Base-by-base conservation (phyloP, 306 rosid species). In the Crotalaria pallida region DNA sequence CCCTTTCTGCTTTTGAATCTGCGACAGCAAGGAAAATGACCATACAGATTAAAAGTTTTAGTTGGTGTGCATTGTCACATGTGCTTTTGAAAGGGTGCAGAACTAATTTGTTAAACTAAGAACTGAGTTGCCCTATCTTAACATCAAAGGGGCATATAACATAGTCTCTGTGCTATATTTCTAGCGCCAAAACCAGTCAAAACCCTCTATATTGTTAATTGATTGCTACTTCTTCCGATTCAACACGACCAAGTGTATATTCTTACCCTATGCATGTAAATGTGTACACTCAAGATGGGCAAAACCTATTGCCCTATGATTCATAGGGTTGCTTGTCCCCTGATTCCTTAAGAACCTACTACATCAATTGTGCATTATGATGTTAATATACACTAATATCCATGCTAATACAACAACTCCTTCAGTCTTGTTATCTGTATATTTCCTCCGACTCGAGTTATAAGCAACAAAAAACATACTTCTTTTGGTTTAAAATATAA, bases 21-120 rank as follows among this genome's bases (percentile, higher is more conserved):
- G 74, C 17, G 76, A 75, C 68, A 65, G 9, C 55, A 55, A 40
- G 55, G 74, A 82, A 74, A 78, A 65, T 64, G 80, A 63, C 82
- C 65, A 44, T 31, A 55, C 77, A 57, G 6, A 71, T 31, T 12
- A 53, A 77, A 56, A 49, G n/a, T 31, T 67, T 67, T 49, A 53
- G 48, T 71, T 49, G 57, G 31, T 52, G 50, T 72, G 13, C 4
- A 57, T 58, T 73, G 45, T 79, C 76, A 33, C 49, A 73, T n/a
- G 26, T 23, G 60, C 56, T 65, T 29, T 44, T 61, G 31, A 69
- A 58, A 29, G 69, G 70, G 65, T 57, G 40, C 55, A 36, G n/a
- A 69, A 13, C 22, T 63, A 13, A 1, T 60, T 36, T 48, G 51
- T 21, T 52, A 21, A 31, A 53, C 5, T 7, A 67, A 1, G 16